Percentiles rank a stretch among this genome's conserved stretches.
Evolutionary conservation across 768 basidiomycete species (phyloP).

Genomic region (Cystofilobasidium ferigula): DNA sequence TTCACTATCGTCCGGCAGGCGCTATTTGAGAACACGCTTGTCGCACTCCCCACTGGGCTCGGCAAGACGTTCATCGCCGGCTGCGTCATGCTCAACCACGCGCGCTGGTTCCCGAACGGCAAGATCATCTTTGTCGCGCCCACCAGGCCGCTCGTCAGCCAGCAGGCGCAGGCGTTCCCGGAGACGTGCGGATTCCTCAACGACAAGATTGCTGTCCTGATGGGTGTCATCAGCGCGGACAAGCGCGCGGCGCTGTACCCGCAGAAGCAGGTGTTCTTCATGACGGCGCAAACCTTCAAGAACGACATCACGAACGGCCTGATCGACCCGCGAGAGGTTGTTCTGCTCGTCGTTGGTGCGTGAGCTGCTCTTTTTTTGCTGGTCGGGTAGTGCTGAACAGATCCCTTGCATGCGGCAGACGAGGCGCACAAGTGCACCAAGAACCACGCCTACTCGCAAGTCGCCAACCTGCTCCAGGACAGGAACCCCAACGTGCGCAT

Average conservation of each 20-base stretch:
- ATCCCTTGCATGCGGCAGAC: slow-evolving; percentile 44
- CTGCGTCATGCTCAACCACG: slow-evolving; percentile 81
- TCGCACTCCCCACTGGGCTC: slow-evolving; percentile 86
- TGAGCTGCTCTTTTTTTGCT: slow-evolving; percentile 1
- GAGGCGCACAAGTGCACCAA: slow-evolving; percentile 93
- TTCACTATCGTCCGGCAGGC: slow-evolving; percentile 78
- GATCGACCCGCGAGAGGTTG: slow-evolving; percentile 67
- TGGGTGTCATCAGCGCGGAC: not conserved
- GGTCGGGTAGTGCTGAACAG: too few relatives aligned
- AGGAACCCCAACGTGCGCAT: slow-evolving; percentile 89
- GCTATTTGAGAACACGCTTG: slow-evolving; percentile 84
- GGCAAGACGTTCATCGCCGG: slow-evolving; percentile 98
- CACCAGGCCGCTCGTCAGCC: slow-evolving; percentile 88
- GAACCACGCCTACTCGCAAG: slow-evolving; percentile 81
- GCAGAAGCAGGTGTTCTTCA: slow-evolving; percentile 61
- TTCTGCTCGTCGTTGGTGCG: slow-evolving; percentile 77
- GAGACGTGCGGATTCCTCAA: slow-evolving; percentile 72
- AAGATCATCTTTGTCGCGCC: slow-evolving; percentile 85
- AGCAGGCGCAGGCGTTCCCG: slow-evolving; percentile 90
- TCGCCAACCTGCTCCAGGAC: slow-evolving; percentile 78
- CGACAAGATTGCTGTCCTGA: slow-evolving; percentile 13
- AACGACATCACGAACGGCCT: slow-evolving; percentile 67
- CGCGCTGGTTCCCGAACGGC: slow-evolving; percentile 38
- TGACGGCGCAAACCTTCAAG: slow-evolving; percentile 88
- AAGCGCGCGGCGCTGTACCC: slow-evolving; percentile 16